Base-by-base conservation (phyloP, 352 stramenopile species). In the Globisporangium heterothallicum region DNA sequence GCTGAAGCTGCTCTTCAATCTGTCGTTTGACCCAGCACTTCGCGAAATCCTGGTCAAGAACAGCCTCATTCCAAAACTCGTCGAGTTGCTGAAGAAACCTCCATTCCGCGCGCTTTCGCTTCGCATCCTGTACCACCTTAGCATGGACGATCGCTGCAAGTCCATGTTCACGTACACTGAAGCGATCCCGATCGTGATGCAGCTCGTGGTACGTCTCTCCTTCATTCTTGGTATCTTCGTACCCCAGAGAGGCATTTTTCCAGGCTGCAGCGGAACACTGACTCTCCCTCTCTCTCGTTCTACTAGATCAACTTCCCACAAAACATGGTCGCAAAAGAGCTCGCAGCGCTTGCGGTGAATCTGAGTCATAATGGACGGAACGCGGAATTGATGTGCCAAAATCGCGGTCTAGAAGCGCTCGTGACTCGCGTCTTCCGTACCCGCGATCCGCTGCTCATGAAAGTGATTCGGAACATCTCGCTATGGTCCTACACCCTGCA, bases 101-200 rank as follows among this genome's bases (percentile, higher is more conserved):
- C 84, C 80, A 0, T 97, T 97, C 58, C 78, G 90, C 49, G 86
- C 70, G 3, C 71, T 93, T 24, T 88, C 84, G 22, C 66, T 98
- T 43, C 74, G 88, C 34, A 85, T 98, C 56, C 68, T 98, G 14
- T 98, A 98, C 68, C 90, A 98, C 51, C 67, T 98, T 35, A 97
- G 87, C 63, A 96, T 96, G 55, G 89, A 97, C 58, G 93, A 98
- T 58, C 76, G 84, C 38, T 97, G 92, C 80, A 97, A 96, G 70
- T 86, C 86, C 26, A 96, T 98, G 79, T 97, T 98, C 59, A 92
- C 88, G 6, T 96, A 97, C 63, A 97, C 92, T 6, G 92, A 97
- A 35, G 80, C 94, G n/a, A 92, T 97, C 12, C 86, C 85, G 24
- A 95, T 97, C 58, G 76, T 98, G 25, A 94, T 98, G 78, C 82